Evolutionary conservation across 371 early-diverging fungal species (phyloP).

Genomic region (Apophysomyces variabilis): DNA sequence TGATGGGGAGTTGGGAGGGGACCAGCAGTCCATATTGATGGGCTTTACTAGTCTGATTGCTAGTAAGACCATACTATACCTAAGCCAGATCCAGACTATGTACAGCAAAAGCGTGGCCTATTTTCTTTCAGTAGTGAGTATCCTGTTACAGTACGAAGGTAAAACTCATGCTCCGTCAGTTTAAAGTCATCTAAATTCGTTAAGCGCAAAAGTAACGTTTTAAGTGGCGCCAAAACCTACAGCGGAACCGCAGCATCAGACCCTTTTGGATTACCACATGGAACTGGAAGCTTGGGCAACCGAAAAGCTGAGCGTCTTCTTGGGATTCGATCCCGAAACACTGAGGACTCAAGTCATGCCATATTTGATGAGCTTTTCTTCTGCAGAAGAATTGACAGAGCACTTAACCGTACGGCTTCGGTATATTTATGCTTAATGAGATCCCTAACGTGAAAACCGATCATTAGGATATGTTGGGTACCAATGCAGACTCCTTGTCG

Average conservation of each 20-base stretch:
- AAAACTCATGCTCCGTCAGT: too few species aligned
- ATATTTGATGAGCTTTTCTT: slow-evolving; percentile 34
- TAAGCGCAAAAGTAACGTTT: too few species aligned
- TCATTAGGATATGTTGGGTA: slow-evolving; percentile 42
- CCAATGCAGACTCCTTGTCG: slow-evolving; percentile 26
- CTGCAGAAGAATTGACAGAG: slow-evolving; percentile 39
- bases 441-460: background rate
- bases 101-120: too few species aligned
- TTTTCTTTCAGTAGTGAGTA: too few species aligned
- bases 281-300: slow-evolving; percentile 38
- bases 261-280: slow-evolving; percentile 9
- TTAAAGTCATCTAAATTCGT: too few species aligned
- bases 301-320: slow-evolving; percentile 45
- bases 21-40: too few species aligned
- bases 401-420: slow-evolving; percentile 40
- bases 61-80: too few species aligned
- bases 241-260: background rate
- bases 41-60: too few species aligned
- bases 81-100: too few species aligned
- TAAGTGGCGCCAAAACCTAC: too few species aligned
- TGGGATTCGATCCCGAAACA: slow-evolving; percentile 54
- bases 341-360: slow-evolving; percentile 45
- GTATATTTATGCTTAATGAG: background rate
- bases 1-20: too few species aligned
- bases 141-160: too few species aligned